These are phyloP conservation scores for Batrachochytrium dendrobatidis DNA, from an alignment of 371 early-diverging fungal species.

Conservation along the genomic window DNA sequence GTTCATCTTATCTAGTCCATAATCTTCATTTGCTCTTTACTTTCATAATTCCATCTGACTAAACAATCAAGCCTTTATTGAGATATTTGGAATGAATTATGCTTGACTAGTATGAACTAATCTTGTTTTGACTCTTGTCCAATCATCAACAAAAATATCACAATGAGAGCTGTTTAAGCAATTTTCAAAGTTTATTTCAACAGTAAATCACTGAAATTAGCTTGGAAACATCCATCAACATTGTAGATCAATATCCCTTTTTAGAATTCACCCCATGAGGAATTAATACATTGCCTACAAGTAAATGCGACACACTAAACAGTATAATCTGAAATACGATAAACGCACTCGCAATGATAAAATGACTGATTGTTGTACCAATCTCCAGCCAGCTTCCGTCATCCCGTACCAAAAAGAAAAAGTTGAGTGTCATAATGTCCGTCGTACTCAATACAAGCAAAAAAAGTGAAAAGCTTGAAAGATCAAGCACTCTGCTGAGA, in stretches of 20 bases:
- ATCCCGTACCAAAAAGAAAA: constrained; percentile 88
- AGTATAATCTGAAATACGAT: constrained; percentile 69
- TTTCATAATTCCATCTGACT: too few relatives aligned
- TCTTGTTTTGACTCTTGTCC: too few relatives aligned
- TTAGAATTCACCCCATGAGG: constrained; percentile 7
- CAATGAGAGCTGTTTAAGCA: too few relatives aligned
- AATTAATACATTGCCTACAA: constrained; percentile 46
- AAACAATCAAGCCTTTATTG: too few relatives aligned
- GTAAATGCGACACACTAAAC: constrained; percentile 52
- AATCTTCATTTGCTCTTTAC: too few relatives aligned
- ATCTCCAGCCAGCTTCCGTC: constrained; percentile 94
- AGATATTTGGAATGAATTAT: too few relatives aligned
- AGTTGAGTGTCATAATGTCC: constrained; percentile 91
- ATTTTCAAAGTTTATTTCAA: too few relatives aligned
- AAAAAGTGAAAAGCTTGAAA: constrained; percentile 79
- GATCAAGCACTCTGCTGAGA: constrained; percentile 58
- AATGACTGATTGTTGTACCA: constrained; percentile 83
- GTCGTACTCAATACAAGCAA: constrained; percentile 74
- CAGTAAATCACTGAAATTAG: too few relatives aligned
- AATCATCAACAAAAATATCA: too few relatives aligned
- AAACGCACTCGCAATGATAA: constrained; percentile 64
- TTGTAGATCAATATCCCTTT: constrained; percentile 7
- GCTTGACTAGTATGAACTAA: too few relatives aligned
- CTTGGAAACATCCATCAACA: too few relatives aligned
- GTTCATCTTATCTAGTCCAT: too few relatives aligned